Evolutionary conservation across 768 basidiomycete species (phyloP).

Genomic region (Boletus rubescentipes): DNA sequence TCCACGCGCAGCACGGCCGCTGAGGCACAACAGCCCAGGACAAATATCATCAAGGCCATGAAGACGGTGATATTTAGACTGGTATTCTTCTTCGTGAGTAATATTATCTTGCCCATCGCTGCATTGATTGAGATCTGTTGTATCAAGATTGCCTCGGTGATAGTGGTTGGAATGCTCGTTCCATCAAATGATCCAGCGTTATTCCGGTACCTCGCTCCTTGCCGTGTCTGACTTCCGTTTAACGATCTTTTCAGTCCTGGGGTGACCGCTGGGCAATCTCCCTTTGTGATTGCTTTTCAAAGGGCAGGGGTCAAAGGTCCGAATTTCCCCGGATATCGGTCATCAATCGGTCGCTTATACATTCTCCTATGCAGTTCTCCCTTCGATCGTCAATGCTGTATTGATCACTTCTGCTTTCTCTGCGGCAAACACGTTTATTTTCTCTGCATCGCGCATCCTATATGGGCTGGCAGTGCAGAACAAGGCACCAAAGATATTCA

Average conservation of each 20-base stretch:
- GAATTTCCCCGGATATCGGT: slow-evolving; percentile 3
- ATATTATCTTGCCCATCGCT: not conserved
- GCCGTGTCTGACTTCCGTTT: not conserved
- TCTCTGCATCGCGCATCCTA: slow-evolving; percentile 40
- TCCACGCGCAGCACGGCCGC: slow-evolving; percentile 59
- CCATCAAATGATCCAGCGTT: slow-evolving; percentile 60
- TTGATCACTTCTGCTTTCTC: slow-evolving; percentile 74
- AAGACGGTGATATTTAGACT: slow-evolving; percentile 80
- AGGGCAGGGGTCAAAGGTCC: slow-evolving; percentile 67
- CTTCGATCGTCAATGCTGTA: slow-evolving; percentile 69
- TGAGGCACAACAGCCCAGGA: slow-evolving; percentile 75
- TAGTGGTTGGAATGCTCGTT: slow-evolving; percentile 77
- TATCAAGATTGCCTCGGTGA: slow-evolving; percentile 21
- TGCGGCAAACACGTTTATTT: slow-evolving; percentile 54
- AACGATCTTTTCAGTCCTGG: slow-evolving; percentile 7
- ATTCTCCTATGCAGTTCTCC: slow-evolving; percentile 40
- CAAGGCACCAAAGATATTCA: slow-evolving; percentile 51
- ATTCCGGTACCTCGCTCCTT: slow-evolving; percentile 34
- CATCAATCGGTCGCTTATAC: slow-evolving; percentile 1
- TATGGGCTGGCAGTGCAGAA: slow-evolving; percentile 47
- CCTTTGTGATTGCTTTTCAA: slow-evolving; percentile 84
- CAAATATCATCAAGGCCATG: slow-evolving; percentile 76
- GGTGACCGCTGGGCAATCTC: slow-evolving; percentile 63
- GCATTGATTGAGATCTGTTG: not conserved
- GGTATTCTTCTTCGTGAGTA: slow-evolving; percentile 31